Conservation (phyloP, 2,329 filamentous ascomycete species). For the Aspergillus ochraceoroseus region DNA sequence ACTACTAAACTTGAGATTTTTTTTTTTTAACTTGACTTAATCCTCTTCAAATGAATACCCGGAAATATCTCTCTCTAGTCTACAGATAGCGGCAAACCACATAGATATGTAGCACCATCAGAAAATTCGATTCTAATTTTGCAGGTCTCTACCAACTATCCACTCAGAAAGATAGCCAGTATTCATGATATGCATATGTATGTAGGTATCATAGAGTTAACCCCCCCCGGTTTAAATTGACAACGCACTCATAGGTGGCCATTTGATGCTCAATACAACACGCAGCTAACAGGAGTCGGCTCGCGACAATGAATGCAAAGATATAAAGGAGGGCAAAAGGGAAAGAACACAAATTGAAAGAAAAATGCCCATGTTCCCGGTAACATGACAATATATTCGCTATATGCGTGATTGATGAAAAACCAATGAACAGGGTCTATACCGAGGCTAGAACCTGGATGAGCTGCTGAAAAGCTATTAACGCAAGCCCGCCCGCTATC, state of each 20-base stretch:
- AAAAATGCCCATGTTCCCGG: constrained; percentile 27
- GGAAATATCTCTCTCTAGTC: background rate
- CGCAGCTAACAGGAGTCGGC: constrained; percentile 19
- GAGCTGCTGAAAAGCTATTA: constrained; percentile 22
- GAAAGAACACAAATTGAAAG: constrained; percentile 14
- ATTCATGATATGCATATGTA: constrained; percentile 22
- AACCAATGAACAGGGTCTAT: constrained; percentile 28
- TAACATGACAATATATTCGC: constrained; percentile 26
- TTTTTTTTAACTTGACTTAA: no score
- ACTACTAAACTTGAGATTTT: background rate
- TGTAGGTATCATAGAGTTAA: constrained; percentile 9
- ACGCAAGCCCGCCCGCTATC: constrained; percentile 36
- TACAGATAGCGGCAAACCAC: background rate
- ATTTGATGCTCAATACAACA: constrained; percentile 16
- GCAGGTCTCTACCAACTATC: constrained; percentile 5
- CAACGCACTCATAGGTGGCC: constrained; percentile 17
- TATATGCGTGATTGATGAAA: constrained; percentile 35
- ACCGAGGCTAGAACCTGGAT: constrained; percentile 22
- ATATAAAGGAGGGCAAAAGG: constrained; percentile 14
- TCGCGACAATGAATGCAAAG: constrained; percentile 27
- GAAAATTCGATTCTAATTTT: no score
- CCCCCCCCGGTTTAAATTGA: constrained; percentile 10
- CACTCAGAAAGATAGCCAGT: constrained; percentile 14
- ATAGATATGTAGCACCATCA: no score
- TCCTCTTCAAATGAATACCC: no score